Evolutionary conservation across 1,139 yeast genomes (phyloP).

Genomic region (Arxiozyma telluris): DNA sequence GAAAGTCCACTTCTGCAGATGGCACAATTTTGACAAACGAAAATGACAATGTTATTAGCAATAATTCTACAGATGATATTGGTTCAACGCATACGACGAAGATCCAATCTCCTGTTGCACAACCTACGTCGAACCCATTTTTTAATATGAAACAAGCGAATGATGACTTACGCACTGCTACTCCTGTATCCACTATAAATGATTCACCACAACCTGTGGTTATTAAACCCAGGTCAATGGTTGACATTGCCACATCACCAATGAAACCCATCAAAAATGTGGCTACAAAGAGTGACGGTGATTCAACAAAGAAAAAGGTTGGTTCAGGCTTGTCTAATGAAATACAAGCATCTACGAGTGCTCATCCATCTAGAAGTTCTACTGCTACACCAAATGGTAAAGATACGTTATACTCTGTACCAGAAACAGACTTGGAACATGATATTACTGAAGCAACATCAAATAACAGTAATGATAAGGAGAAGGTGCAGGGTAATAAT

Average conservation of each 20-base stretch:
- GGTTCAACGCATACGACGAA: not conserved
- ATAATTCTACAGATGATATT: constrained; percentile 4
- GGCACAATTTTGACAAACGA: constrained; percentile 4
- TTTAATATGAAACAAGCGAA: not conserved
- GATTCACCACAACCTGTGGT: not conserved
- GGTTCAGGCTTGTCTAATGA: not conserved
- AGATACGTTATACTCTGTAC: not conserved
- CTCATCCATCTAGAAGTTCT: not conserved
- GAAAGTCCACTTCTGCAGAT: constrained; percentile 12
- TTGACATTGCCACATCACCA: constrained; percentile 24
- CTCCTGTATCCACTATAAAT: not conserved
- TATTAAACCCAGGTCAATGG: constrained; percentile 22
- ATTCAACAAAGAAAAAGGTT: not conserved
- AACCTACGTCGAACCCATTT: constrained; percentile 1
- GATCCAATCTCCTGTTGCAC: not conserved
- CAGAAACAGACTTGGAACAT: not conserved
- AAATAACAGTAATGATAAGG: not conserved
- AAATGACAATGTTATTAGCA: not conserved
- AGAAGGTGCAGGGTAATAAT: not conserved
- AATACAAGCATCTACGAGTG: not conserved
- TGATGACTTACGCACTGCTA: not conserved
- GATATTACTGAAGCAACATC: not conserved
- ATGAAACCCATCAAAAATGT: constrained; percentile 1
- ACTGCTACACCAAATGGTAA: not conserved
- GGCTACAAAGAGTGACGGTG: not conserved